Evolutionary conservation across 805 yeast species (phyloP), one percentile per base, ranked within the genome.

Genomic region (Ogataea chonburiensis): DNA sequence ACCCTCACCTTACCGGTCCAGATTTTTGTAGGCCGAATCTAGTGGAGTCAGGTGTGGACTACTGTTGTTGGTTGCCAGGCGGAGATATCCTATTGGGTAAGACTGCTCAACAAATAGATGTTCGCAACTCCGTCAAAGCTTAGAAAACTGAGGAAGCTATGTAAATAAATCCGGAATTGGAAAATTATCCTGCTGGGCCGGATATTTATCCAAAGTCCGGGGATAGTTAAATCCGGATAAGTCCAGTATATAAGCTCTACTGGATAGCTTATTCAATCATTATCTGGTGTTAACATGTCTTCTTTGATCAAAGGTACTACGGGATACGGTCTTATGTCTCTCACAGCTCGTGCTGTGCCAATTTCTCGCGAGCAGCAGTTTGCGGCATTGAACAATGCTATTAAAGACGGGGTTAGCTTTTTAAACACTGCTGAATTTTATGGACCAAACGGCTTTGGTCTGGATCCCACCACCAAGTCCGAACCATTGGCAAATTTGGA

Each of bases 251-350:
- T 19, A 10, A 19, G 22, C 22, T 10, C 10, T 7, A 7, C 7
- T 19, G 10, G 7, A 19, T 19, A 7, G 10, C 9, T 19, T 7
- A 7, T 7, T 7, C 9, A 24, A n/a, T 24, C 26, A 7, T n/a
- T 24, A 7, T 7, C 22, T 19, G 22, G 10, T 7, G 9, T 19
- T 7, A 10, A 19, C 22, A 19, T 19, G 22, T 7, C 9, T 19
- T 7, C 10, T 10, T 7, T 7, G 15, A 28, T 28, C 14, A 28
- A 28, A 17, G 55, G 55, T 12, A 50, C 50, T 23, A 63, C 66
- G 38, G 95, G 95, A 28, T 77, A 73, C 47, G 96, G 96, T 28
- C 70, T 86, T 42, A 86, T 88, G 96, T 74, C 81, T 38, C 67
- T 85, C 56, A 84, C 96, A 1, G 77, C 84, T 85, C 68, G 71